Evolutionary conservation across 306 rosid genomes (phyloP).

Genomic region (Dicorynia guianensis): DNA sequence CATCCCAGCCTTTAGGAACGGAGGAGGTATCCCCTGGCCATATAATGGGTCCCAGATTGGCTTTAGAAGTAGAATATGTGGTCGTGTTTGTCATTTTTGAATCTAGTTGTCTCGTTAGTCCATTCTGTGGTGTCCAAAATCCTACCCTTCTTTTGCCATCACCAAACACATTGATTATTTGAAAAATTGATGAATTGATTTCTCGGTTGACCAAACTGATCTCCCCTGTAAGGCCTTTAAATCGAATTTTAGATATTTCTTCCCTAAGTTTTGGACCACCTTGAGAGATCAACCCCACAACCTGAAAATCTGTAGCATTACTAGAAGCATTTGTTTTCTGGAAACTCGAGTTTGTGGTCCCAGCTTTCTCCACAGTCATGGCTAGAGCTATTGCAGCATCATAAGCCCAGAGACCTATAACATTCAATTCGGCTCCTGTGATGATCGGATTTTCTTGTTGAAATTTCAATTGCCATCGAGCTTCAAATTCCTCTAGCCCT

Average conservation of each 20-base stretch:
- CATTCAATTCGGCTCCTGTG: background rate
- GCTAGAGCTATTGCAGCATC: constrained; percentile 58
- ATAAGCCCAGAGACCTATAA: constrained; percentile 53
- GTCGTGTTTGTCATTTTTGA: background rate
- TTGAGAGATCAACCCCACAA: constrained; percentile 33
- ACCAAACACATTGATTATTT: constrained; percentile 47
- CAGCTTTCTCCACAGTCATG: constrained; percentile 44
- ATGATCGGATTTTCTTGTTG: constrained; percentile 20
- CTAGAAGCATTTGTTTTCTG: background rate
- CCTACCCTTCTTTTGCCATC: constrained; percentile 13
- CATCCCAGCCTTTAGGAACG: constrained; percentile 53
- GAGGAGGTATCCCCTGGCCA: constrained; percentile 52
- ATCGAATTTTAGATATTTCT: constrained; percentile 20
- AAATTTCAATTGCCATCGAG: constrained; percentile 44
- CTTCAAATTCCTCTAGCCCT: constrained; percentile 27
- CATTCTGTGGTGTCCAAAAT: constrained; percentile 32
- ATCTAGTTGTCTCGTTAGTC: background rate
- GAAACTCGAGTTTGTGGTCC: background rate
- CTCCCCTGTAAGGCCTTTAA: constrained; percentile 50
- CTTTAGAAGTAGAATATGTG: background rate
- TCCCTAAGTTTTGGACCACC: constrained; percentile 38
- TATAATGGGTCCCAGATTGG: constrained; percentile 30
- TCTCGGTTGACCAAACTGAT: constrained; percentile 38
- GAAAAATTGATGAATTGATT: constrained; percentile 11
- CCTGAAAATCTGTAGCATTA: constrained; percentile 31